Evolutionary conservation across 306 rosid genomes (phyloP), one percentile per base, ranked within the genome.

Genomic region (Casuarina glauca): DNA sequence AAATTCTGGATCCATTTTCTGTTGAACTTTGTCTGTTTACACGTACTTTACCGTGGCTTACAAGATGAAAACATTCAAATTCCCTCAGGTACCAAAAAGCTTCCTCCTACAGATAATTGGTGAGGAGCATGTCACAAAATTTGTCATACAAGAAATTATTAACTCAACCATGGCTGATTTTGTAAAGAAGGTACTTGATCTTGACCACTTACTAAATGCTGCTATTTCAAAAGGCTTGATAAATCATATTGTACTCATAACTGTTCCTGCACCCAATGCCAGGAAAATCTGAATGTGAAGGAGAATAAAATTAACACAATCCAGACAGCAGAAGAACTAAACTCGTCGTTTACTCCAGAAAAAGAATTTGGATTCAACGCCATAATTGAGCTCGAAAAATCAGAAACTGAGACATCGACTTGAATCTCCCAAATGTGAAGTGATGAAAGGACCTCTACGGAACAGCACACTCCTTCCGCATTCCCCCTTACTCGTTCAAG

Each of bases 231-330:
- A 62, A 43, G 46, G 63, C 5, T 45, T 48, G 10, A 39, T 50
- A 16, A 43, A 61, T 48, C 54, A 57, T 64, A 44, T 72, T 38
- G n/a, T 58, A 42, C 26, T 39, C 75, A 5, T 72, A 20, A 75
- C 61, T 73, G 55, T 67, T 26, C 46, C 7, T 49, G 13, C 5
- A 62, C 49, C 39, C 71, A 42, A 81, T 73, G 48, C 72, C 93
- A 90, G 98, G 96, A 91, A 86, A 89, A 90, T 74, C 50, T 94
- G 77, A 88, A 86, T 43, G 93, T 87, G 73, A 85, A 91, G 94
- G 91, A 89, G 83, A 80, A 79, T 85, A 90, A 88, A 84, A 78
- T 91, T 81, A 85, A 80, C 78, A 94, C 98, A 6, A 83, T 72
- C 51, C 91, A 94, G 77, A 82, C 96, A 0, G 87, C 81, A 50